Evolutionary conservation across 2,329 filamentous ascomycete species (phyloP).

Genomic region (Fusarium abutilonis): DNA sequence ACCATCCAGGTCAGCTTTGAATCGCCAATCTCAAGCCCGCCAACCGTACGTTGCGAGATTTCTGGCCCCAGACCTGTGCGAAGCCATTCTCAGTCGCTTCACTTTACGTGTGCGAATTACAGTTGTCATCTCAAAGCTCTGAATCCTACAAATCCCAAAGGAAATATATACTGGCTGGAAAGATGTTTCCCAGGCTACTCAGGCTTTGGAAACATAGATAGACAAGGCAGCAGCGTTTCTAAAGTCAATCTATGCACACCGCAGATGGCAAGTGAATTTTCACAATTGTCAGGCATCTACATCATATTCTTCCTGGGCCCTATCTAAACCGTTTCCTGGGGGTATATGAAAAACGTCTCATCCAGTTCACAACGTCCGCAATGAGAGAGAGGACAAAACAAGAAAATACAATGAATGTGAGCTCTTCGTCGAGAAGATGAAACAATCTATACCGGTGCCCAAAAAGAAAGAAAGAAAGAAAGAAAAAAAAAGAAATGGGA

Average conservation of each 20-base stretch:
- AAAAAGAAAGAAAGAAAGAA: slow-evolving; percentile 4
- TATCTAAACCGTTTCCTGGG: slow-evolving; percentile 28
- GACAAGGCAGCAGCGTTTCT: neutral
- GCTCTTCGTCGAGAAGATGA: slow-evolving; percentile 51
- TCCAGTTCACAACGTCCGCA: slow-evolving; percentile 22
- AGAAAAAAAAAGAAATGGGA: slow-evolving; percentile 8
- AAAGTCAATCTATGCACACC: neutral
- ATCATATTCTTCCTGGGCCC: slow-evolving; percentile 18
- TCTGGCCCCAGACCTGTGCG: slow-evolving; percentile 24
- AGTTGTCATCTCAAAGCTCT: neutral
- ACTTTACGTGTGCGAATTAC: slow-evolving; percentile 28
- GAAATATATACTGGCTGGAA: neutral
- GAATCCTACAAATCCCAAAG: neutral
- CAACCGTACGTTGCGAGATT: slow-evolving; percentile 34
- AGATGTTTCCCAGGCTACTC: neutral
- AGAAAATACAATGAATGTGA: slow-evolving; percentile 34
- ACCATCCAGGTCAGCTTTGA: slow-evolving; percentile 16
- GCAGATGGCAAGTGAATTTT: neutral
- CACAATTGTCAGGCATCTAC: slow-evolving; percentile 3
- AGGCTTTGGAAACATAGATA: neutral
- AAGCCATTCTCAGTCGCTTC: slow-evolving; percentile 40
- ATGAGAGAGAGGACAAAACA: slow-evolving; percentile 9
- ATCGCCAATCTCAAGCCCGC: slow-evolving; percentile 41
- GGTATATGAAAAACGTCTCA: slow-evolving; percentile 39
- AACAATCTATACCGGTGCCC: slow-evolving; percentile 46